Conservation (phyloP, 2,329 filamentous ascomycete genomes). For the Phaeosphaeriaceae sp. region DNA sequence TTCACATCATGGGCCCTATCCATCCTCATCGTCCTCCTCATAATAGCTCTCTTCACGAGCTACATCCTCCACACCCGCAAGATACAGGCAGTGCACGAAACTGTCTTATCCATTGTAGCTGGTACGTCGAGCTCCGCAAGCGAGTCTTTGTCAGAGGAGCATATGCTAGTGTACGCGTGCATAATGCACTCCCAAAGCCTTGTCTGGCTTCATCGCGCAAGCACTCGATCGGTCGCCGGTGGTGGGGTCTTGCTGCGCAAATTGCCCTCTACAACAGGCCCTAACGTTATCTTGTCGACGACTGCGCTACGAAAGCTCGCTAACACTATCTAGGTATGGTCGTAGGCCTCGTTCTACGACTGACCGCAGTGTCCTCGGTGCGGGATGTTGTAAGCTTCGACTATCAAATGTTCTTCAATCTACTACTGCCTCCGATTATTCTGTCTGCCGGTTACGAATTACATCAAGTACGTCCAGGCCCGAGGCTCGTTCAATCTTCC, state of each 20-base stretch:
- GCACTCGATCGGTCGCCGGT: conserved; percentile 11
- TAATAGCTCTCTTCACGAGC: conserved; percentile 93
- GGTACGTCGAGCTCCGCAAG: conserved; percentile 58
- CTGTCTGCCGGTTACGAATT: conserved; percentile 96
- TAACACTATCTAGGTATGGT: conserved; percentile 76
- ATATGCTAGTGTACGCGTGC: conserved; percentile 13
- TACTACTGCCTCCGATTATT: conserved; percentile 97
- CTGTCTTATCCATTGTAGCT: conserved; percentile 96
- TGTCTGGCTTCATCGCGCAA: conserved; percentile 6
- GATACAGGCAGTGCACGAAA: conserved; percentile 97
- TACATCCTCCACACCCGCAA: conserved; percentile 97
- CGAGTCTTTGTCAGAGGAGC: conserved; percentile 6
- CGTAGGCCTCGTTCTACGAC: conserved; percentile 84
- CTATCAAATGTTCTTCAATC: conserved; percentile 99
- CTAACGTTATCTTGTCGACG: conserved; percentile 18
- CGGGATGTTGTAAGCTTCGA: conserved; percentile 94
- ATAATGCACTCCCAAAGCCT: conserved; percentile 13
- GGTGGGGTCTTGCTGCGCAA: conserved; percentile 19
- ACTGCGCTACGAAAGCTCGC: conserved; percentile 25
- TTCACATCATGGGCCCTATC: conserved; percentile 97
- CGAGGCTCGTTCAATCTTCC: background rate
- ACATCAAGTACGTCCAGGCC: conserved; percentile 68
- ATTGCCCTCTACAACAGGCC: conserved; percentile 10
- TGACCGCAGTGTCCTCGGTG: conserved; percentile 82
- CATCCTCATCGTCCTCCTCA: conserved; percentile 93